Base-by-base conservation (phyloP, 768 basidiomycete genomes). In the Lactifluus volemus region DNA sequence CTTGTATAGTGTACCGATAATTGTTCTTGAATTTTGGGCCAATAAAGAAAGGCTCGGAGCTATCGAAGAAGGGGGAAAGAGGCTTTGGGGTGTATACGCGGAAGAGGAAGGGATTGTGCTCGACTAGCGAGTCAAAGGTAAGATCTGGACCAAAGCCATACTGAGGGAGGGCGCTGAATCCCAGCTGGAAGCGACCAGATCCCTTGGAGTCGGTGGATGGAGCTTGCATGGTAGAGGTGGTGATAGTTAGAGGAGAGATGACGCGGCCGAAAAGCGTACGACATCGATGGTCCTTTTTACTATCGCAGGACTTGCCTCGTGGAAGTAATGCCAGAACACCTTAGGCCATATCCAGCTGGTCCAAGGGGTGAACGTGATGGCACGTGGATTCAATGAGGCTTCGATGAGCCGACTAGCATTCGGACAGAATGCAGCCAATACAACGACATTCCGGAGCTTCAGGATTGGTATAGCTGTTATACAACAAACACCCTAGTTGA, bases 11-110 rank as follows among this genome's bases (percentile, higher is more conserved):
- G 64, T 70, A 70, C 34, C 66, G 65, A 66, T 70, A 67, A 61
- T 63, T 66, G 53, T 72, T 71, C 48, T 78, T 76, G 71, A 85
- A 89, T 70, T 78, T 81, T 57, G 82, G 83, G 21, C 85, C 87
- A 54, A 89, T 72, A 65, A 90, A 89, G 70, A 79, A 86, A 1
- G 84, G 79, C 68, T 87, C 81, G 4, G 77, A 73, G 42, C 76
- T 73, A 68, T 83, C 81, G 67, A 76, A 73, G 65, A 79, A 78
- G 19, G 71, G 79, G 1, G 81, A 80, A 47, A 73, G 77, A 58
- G 79, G 77, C 68, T 83, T 87, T 32, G 88, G 88, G 39, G 88
- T 89, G 70, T 90, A 84, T 14, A 91, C 82, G 47, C 89, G 86
- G 76, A 87, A 91, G 67, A 91, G 79, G 73, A 88, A 89, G 38